Conservation (phyloP, 2,329 filamentous ascomycete genomes). For the Aspergillus sp. region DNA sequence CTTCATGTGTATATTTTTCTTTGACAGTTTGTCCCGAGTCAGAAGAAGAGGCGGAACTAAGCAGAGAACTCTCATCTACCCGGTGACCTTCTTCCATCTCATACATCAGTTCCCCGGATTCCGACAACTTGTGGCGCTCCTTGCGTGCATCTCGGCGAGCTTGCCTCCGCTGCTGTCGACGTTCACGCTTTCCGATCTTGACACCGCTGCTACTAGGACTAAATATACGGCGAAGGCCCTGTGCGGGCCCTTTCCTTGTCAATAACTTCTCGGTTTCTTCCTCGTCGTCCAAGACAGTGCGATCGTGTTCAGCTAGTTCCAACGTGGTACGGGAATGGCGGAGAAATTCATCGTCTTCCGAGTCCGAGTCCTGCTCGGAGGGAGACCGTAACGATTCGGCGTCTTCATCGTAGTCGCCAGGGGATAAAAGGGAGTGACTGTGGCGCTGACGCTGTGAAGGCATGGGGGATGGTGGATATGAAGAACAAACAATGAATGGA, state of each 20-base stretch:
- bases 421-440: constrained; percentile 58
- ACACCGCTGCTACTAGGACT: constrained; percentile 47
- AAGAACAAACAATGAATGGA: not conserved
- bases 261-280: constrained; percentile 58
- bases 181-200: constrained; percentile 53
- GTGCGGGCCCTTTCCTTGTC: constrained; percentile 38
- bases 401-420: constrained; percentile 66
- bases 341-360: constrained; percentile 71
- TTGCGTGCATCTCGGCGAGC: constrained; percentile 37
- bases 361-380: constrained; percentile 70
- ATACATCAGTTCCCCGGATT: constrained; percentile 77
- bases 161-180: constrained; percentile 50
- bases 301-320: constrained; percentile 69
- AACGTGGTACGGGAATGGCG: constrained; percentile 65
- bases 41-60: constrained; percentile 59
- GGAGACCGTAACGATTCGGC: constrained; percentile 63
- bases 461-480: constrained; percentile 18
- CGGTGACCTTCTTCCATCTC: constrained; percentile 78
- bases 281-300: constrained; percentile 71
- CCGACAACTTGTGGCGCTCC: constrained; percentile 56
- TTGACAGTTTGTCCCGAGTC: constrained; percentile 48
- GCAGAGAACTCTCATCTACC: constrained; percentile 64
- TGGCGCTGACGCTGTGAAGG: constrained; percentile 24
- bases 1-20: constrained; percentile 31
- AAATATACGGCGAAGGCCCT: constrained; percentile 42